Evolutionary conservation across 305 asterid species (phyloP).

Genomic region (Striga hermonthica): DNA sequence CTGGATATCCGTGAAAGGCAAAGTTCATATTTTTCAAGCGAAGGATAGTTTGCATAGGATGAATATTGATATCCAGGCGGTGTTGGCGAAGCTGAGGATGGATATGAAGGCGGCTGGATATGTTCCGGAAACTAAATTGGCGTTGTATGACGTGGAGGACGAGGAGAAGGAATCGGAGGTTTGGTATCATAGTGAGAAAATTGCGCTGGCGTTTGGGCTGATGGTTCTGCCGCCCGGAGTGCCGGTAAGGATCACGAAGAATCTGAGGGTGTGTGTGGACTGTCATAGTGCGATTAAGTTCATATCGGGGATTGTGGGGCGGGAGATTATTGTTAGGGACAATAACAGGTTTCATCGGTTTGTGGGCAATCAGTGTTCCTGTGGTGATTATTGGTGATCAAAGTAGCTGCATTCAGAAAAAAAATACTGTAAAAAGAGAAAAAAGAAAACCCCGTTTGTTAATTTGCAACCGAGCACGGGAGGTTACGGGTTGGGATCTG

Average conservation of each 20-base stretch:
- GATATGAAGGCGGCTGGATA: conserved; percentile 81
- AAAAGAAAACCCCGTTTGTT: too few species aligned
- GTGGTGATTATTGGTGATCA: conserved; percentile 76
- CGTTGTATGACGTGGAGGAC: conserved; percentile 75
- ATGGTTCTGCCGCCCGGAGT: conserved; percentile 67
- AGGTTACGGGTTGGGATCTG: too few species aligned
- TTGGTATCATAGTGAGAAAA: conserved; percentile 86
- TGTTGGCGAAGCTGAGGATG: conserved; percentile 52
- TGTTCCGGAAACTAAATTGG: conserved; percentile 56
- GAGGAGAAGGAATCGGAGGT: conserved; percentile 92
- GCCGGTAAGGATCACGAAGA: conserved; percentile 79
- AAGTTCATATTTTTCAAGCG: conserved; percentile 76
- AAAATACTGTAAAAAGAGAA: too few species aligned
- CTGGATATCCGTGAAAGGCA: conserved; percentile 69
- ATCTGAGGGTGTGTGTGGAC: conserved; percentile 83
- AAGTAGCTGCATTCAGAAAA: too few species aligned
- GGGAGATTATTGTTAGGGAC: conserved; percentile 78
- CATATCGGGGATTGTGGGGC: conserved; percentile 61
- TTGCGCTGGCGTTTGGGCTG: conserved; percentile 87
- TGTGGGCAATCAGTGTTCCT: conserved; percentile 59
- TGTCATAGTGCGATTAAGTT: conserved; percentile 86
- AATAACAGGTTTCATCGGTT: conserved; percentile 69
- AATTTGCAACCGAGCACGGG: too few species aligned
- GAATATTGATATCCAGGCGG: conserved; percentile 62
- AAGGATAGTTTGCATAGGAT: conserved; percentile 65